Evolutionary conservation across 225 moss, liverwort and hornwort genomes (phyloP).

Genomic region (Bryum argenteum): DNA sequence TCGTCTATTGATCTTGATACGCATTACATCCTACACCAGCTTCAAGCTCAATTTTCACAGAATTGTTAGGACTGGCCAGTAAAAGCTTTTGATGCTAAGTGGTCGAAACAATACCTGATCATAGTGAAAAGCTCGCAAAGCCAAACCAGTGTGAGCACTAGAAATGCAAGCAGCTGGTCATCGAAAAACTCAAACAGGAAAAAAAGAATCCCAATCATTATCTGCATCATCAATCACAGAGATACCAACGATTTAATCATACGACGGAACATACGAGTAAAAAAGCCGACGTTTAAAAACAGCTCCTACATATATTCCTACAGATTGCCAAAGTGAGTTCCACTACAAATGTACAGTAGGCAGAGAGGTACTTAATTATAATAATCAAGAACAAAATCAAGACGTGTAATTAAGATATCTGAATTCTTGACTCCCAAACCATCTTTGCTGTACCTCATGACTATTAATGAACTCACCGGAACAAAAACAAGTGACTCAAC

Average conservation of each 20-base stretch:
- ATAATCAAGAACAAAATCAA: neutral
- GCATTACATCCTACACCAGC: neutral
- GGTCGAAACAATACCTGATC: slow-evolving; percentile 60
- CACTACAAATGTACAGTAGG: neutral
- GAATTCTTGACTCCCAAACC: neutral
- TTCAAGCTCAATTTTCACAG: slow-evolving; percentile 19
- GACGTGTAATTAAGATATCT: neutral
- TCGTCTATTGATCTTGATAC: slow-evolving; percentile 1
- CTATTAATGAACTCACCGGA: slow-evolving; percentile 60
- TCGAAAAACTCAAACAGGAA: slow-evolving; percentile 93
- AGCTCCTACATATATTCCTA: neutral
- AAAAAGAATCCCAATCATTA: slow-evolving; percentile 89
- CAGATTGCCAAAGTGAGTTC: neutral
- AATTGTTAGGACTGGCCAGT: neutral
- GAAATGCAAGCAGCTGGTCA: slow-evolving; percentile 84
- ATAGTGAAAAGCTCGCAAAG: slow-evolving; percentile 91
- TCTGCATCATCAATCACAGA: slow-evolving; percentile 48
- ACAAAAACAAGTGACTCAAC: slow-evolving; percentile 92
- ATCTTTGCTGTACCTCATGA: neutral
- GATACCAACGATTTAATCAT: neutral
- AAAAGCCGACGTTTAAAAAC: neutral
- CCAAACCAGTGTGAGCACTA: slow-evolving; percentile 91
- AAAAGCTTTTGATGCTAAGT: neutral
- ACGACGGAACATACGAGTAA: neutral
- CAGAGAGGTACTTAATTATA: neutral